Evolutionary conservation across 176 grass and related monocot genomes (phyloP), one percentile per base, ranked within the genome.

Genomic region (Coix lacrymajobi): DNA sequence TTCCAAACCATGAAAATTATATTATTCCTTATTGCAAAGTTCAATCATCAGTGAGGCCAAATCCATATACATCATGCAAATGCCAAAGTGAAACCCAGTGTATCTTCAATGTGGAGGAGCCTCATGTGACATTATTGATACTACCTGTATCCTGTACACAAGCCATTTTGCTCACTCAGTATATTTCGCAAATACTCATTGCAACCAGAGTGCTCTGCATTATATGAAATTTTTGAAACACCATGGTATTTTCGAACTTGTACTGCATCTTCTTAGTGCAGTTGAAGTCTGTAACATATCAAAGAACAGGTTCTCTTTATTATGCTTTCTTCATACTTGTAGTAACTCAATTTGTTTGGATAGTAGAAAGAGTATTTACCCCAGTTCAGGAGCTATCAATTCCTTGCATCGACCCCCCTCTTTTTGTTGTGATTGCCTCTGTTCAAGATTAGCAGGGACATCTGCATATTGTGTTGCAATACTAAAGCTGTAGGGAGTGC

Each of bases 231-330:
- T 80, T 15, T 13, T 49, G 38, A 49, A 63, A 73, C 38, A 30
- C 62, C 44, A 49, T 7, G 22, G 16, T 22, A 1, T 38, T 56
- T 32, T 33, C 36, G 60, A 73, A 15, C 61, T 63, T 63, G 37
- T 68, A 71, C 39, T 5, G 24, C 24, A 81, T 74, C 49, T 24
- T 87, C 60, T 81, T 85, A 89, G 62, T 40, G 81, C 52, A 79
- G 73, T 61, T 85, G 88, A 85, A 93, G 62, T 79, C 82, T 93
- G 82, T 82, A 85, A 83, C 49, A 87, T 72, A 31, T 57, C 5
- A 85, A 69, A 87, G 29, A 28, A 79, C 30, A 62, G 22, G 2
- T 57, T 36, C 26, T 30, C 79, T 44, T 79, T 66, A 73, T 56
- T n/a, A 60, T 60, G 56, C 10, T 29, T 56, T 78, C 2, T 62